Evolutionary conservation across 805 yeast species (phyloP).

Genomic region (Starmerella scarabaei): DNA sequence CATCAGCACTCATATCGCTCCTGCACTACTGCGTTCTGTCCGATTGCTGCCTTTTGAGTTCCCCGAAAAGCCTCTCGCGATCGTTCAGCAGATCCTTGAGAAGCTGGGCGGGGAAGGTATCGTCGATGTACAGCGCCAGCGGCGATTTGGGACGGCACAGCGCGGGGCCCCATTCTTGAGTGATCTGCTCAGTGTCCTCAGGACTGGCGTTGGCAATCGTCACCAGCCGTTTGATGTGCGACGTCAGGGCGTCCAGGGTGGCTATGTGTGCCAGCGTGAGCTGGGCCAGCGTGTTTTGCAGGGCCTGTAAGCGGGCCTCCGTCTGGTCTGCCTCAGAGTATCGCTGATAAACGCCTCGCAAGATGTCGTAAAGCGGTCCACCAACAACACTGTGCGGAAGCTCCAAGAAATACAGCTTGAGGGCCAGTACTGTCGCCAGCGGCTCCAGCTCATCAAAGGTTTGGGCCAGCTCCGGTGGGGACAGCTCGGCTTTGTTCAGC

Average conservation of each 20-base stretch:
- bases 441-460: conserved; percentile 30
- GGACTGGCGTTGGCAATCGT: conserved; percentile 33
- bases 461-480: conserved; percentile 11
- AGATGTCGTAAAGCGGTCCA: conserved; percentile 47
- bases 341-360: conserved; percentile 51
- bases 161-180: conserved; percentile 55
- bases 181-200: conserved; percentile 30
- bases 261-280: conserved; percentile 62
- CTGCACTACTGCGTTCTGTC: too few relatives aligned
- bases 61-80: conserved; percentile 52
- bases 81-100: conserved; percentile 48
- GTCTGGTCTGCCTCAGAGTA: conserved; percentile 29
- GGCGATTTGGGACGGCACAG: conserved; percentile 42
- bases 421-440: conserved; percentile 45
- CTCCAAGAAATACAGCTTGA: conserved; percentile 64
- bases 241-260: conserved; percentile 64
- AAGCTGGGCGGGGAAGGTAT: conserved; percentile 45
- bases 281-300: conserved; percentile 53
- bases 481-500: conserved; percentile 13
- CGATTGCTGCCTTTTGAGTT: conserved; percentile 33
- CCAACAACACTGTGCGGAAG: conserved; percentile 68
- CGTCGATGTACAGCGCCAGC: conserved; percentile 38
- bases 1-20: too few relatives aligned
- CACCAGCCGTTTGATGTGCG: conserved; percentile 58
- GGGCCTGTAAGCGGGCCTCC: conserved; percentile 42